phyloP scores from a whole-genome alignment of 352 stramenopile species.

The Globisporangium camurandrum region DNA sequence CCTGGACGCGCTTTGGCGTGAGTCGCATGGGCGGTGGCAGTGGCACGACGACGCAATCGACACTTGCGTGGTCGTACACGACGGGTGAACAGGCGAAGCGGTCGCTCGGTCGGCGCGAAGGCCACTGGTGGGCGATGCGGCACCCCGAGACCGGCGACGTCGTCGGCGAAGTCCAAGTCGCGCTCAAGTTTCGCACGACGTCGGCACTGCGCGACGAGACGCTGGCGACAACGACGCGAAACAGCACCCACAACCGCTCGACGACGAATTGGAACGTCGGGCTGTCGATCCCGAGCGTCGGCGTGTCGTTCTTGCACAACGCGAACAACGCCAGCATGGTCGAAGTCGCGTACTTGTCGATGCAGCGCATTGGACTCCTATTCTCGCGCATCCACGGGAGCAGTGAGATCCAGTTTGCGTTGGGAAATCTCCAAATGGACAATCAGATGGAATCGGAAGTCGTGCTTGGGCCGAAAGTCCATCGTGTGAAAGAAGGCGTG shows the following conservation, averaged over 20 bases:
- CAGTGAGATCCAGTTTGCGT: slow-evolving; percentile 72
- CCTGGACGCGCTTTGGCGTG: slow-evolving; percentile 66
- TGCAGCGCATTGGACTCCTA: slow-evolving; percentile 68
- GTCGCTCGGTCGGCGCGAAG: slow-evolving; percentile 63
- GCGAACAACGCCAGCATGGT: slow-evolving; percentile 76
- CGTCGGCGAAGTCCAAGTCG: slow-evolving; percentile 73
- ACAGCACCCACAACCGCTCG: too few relatives aligned
- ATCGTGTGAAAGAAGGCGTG: slow-evolving; percentile 82
- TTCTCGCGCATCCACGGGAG: slow-evolving; percentile 74
- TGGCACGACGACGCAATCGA: slow-evolving; percentile 58
- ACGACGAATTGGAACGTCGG: too few relatives aligned
- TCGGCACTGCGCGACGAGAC: too few relatives aligned
- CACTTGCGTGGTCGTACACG: slow-evolving; percentile 74
- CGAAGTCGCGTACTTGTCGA: slow-evolving; percentile 82
- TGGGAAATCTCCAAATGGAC: slow-evolving; percentile 86
- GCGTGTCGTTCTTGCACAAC: slow-evolving; percentile 80
- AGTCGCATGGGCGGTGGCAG: too few relatives aligned
- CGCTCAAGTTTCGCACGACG: slow-evolving; percentile 72
- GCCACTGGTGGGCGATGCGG: slow-evolving; percentile 81
- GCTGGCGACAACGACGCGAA: too few relatives aligned
- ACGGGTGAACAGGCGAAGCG: slow-evolving; percentile 62
- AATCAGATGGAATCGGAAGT: slow-evolving; percentile 87
- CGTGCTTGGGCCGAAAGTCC: slow-evolving; percentile 72
- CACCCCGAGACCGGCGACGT: slow-evolving; percentile 67
- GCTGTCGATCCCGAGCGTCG: slow-evolving; percentile 73